Evolutionary conservation across 2,329 filamentous ascomycete species (phyloP).

Genomic region (Cytospora paraplurivora): DNA sequence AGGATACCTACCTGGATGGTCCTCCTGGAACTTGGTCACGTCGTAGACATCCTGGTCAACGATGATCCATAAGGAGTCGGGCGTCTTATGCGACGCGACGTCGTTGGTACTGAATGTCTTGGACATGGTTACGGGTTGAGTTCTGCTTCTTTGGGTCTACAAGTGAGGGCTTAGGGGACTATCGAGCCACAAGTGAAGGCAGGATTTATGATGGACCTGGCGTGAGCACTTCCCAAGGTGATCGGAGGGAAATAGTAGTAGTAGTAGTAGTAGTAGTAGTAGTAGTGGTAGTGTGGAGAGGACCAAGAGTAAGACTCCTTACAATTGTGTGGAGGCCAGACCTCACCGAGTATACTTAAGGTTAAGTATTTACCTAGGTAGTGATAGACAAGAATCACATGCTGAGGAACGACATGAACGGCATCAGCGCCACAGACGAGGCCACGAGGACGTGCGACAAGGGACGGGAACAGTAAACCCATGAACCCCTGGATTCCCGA

Average conservation of each 20-base stretch:
- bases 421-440: constrained; percentile 15
- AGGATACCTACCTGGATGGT: constrained; percentile 69
- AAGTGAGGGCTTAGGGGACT: neutral
- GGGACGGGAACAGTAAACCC: neutral
- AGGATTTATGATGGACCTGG: constrained; percentile 1
- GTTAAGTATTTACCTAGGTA: neutral
- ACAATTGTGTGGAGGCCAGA: constrained; percentile 12
- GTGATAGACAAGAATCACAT: constrained; percentile 13
- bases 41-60: constrained; percentile 97
- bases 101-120: constrained; percentile 82
- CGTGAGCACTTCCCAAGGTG: neutral
- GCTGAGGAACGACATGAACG: constrained; percentile 2
- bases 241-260: neutral
- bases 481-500: neutral
- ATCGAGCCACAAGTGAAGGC: constrained; percentile 11
- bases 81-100: constrained; percentile 89
- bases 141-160: neutral
- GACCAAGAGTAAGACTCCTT: neutral
- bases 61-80: constrained; percentile 82
- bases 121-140: constrained; percentile 64
- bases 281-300: neutral
- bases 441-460: constrained; percentile 14
- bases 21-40: constrained; percentile 82
- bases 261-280: neutral
- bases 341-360: constrained; percentile 4